These are phyloP conservation scores for Combretum micranthum DNA, from an alignment of 345 rosid genomes.

Conservation along the genomic window DNA sequence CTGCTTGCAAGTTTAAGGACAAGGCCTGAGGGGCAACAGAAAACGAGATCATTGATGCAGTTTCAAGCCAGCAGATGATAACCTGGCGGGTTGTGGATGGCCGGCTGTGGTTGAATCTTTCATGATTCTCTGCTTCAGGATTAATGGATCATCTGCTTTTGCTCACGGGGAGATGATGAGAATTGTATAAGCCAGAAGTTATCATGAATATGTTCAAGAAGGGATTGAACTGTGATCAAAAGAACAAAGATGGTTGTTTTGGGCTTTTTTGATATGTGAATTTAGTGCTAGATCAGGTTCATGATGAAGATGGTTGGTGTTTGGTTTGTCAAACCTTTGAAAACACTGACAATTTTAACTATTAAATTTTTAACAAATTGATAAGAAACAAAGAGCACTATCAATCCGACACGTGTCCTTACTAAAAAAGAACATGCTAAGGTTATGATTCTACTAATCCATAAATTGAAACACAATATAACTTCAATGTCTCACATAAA, in stretches of 20 bases:
- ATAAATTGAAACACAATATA: no score
- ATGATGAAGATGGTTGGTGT: conserved; percentile 37
- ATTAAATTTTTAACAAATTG: no score
- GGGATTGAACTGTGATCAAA: no score
- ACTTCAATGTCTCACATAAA: no score
- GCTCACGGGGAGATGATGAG: conserved; percentile 11
- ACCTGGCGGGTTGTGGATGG: conserved; percentile 38
- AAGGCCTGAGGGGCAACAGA: conserved; percentile 63
- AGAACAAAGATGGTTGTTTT: neutral
- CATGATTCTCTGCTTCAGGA: conserved; percentile 44
- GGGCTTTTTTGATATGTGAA: conserved; percentile 31
- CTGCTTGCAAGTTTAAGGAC: conserved; percentile 39
- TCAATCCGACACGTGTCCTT: no score
- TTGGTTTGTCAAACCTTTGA: conserved; percentile 2
- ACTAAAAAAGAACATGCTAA: no score
- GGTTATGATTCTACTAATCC: no score
- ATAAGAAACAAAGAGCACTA: no score
- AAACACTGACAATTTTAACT: no score
- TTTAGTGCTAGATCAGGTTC: conserved; percentile 19
- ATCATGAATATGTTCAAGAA: neutral
- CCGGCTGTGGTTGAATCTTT: conserved; percentile 16
- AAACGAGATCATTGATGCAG: no score
- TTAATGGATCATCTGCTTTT: conserved; percentile 31
- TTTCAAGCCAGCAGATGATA: no score
- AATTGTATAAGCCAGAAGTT: neutral